Conservation (phyloP, 75 land plant genomes). For the Picea glauca region DNA sequence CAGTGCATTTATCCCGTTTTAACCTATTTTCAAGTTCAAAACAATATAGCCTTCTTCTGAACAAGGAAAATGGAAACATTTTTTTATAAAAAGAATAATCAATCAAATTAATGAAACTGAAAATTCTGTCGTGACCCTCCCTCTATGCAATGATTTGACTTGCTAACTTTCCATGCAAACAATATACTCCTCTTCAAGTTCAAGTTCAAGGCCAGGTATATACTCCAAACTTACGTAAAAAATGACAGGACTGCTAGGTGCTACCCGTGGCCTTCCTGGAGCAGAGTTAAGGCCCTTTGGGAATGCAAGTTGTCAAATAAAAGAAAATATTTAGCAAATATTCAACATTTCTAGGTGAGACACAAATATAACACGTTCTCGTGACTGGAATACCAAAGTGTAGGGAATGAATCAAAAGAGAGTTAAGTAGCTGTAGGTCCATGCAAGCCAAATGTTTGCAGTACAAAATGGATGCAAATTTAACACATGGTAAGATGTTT, state of each 20-base stretch:
- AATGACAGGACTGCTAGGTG: conserved; percentile 88
- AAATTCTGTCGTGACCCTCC: too few species aligned
- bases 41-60: too few species aligned
- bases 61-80: too few species aligned
- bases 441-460: not conserved
- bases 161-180: too few species aligned
- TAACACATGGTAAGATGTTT: not conserved
- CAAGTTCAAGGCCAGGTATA: conserved; percentile 80
- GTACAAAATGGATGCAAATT: not conserved
- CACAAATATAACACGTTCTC: not conserved
- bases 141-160: too few species aligned
- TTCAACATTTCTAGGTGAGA: not conserved
- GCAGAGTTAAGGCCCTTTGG: conserved; percentile 93
- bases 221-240: conserved; percentile 92
- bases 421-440: not conserved
- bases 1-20: too few species aligned
- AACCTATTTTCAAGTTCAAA: too few species aligned
- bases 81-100: too few species aligned
- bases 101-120: too few species aligned
- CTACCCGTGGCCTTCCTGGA: conserved; percentile 94
- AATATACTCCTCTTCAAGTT: conserved; percentile 41
- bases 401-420: too few species aligned
- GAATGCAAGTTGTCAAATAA: conserved; percentile 73
- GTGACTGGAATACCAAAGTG: not conserved
- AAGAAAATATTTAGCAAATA: not conserved